phyloP scores from a whole-genome alignment of 257 asterid species.

The Lithospermum erythrorhizon region DNA sequence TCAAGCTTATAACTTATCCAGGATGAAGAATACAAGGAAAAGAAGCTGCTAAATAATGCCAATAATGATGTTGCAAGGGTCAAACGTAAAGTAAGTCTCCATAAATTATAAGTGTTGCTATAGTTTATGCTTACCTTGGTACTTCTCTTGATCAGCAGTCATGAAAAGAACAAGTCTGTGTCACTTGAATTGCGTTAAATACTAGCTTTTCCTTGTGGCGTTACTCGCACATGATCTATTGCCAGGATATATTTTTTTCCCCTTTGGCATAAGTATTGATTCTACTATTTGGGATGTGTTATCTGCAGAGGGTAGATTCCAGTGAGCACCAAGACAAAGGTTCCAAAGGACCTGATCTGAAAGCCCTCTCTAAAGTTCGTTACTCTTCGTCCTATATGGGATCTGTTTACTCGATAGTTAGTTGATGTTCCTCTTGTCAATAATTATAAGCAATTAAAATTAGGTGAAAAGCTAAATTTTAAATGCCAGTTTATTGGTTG shows the following conservation, averaged over 20 bases:
- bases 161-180: background rate
- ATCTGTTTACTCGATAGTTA: background rate
- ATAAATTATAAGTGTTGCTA: background rate
- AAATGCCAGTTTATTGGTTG: too few relatives aligned
- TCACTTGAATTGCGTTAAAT: background rate
- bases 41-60: background rate
- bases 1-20: background rate
- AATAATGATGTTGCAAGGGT: background rate
- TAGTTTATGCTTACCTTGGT: background rate
- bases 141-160: background rate
- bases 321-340: conserved; percentile 1
- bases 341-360: conserved; percentile 1
- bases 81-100: conserved; percentile 2
- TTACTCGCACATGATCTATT: background rate
- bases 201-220: background rate
- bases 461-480: too few relatives aligned
- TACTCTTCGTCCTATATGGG: background rate
- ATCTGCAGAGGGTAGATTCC: background rate
- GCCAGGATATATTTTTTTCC: too few relatives aligned
- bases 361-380: conserved; percentile 7
- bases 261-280: background rate
- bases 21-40: conserved; percentile 1
- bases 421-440: background rate
- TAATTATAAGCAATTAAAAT: too few relatives aligned
- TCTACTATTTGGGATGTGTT: background rate